phyloP scores from a whole-genome alignment of 1,139 yeast genomes.

The Arxiozyma heterogenica region DNA sequence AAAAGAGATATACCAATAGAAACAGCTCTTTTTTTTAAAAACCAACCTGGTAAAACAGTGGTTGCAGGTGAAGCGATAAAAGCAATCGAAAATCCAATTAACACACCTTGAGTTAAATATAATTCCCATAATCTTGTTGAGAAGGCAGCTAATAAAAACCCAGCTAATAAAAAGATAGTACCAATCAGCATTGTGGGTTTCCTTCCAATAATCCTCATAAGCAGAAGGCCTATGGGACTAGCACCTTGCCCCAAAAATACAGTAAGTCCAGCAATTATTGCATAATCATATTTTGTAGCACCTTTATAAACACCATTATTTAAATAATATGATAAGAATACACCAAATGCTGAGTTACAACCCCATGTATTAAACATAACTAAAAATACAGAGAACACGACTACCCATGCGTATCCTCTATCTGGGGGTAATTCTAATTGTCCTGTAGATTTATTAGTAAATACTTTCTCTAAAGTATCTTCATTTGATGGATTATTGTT shows the following conservation, averaged over 20 bases:
- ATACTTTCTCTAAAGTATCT: conserved; percentile 23
- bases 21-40: conserved; percentile 45
- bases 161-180: conserved; percentile 42
- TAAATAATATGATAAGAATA: conserved; percentile 51
- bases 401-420: conserved; percentile 65
- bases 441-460: conserved; percentile 30
- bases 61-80: conserved; percentile 52
- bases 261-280: conserved; percentile 60
- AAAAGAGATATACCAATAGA: conserved; percentile 48
- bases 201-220: conserved; percentile 34
- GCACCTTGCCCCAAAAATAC: conserved; percentile 49
- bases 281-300: conserved; percentile 52
- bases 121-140: conserved; percentile 54
- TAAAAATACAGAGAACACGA: conserved; percentile 45
- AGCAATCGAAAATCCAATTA: conserved; percentile 54
- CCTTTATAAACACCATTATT: conserved; percentile 43
- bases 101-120: conserved; percentile 59
- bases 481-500: conserved; percentile 6
- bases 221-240: conserved; percentile 43
- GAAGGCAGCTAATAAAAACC: conserved; percentile 56
- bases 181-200: conserved; percentile 41
- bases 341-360: conserved; percentile 59
- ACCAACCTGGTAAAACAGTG: conserved; percentile 53
- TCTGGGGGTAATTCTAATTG: conserved; percentile 46
- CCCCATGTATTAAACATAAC: conserved; percentile 67